phyloP scores from a whole-genome alignment of 768 basidiomycete genomes.

The Trametes cubensis region DNA sequence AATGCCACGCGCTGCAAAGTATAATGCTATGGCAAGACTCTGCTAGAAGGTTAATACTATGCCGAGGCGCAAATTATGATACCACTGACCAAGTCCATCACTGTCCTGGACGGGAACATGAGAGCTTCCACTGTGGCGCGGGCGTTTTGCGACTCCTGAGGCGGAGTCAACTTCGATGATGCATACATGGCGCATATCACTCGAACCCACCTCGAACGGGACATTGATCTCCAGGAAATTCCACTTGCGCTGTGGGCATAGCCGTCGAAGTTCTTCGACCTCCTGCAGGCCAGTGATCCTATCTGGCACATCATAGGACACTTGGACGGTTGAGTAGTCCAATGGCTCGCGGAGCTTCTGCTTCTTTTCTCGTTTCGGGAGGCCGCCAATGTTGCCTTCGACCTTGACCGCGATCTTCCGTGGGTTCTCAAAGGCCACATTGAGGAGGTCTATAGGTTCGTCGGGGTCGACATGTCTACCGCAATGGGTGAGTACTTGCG shows the following conservation, averaged over 20 bases:
- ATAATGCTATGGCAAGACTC: conserved; percentile 92
- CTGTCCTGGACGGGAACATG: conserved; percentile 79
- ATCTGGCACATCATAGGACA: conserved; percentile 83
- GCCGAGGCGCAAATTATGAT: not conserved
- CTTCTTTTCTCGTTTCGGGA: conserved; percentile 45
- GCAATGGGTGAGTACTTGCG: too few relatives aligned
- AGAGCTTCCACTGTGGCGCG: conserved; percentile 60
- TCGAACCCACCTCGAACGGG: not conserved
- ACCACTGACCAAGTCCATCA: conserved; percentile 84
- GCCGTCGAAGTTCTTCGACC: conserved; percentile 68
- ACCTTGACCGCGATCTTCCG: conserved; percentile 60
- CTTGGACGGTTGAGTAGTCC: conserved; percentile 29
- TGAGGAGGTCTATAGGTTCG: conserved; percentile 90
- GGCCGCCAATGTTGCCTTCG: conserved; percentile 48
- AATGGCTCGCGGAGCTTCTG: conserved; percentile 37
- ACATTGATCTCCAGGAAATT: conserved; percentile 69
- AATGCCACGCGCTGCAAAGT: conserved; percentile 84
- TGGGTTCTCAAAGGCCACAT: conserved; percentile 97
- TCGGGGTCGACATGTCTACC: conserved; percentile 67
- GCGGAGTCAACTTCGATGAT: conserved; percentile 1
- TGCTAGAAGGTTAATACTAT: conserved; percentile 34
- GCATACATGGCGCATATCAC: not conserved
- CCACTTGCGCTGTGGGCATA: conserved; percentile 86
- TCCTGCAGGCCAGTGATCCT: conserved; percentile 79
- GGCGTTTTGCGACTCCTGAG: conserved; percentile 67